Conservation (phyloP, 2,329 filamentous ascomycete species). For the Monosporascus sp. region DNA sequence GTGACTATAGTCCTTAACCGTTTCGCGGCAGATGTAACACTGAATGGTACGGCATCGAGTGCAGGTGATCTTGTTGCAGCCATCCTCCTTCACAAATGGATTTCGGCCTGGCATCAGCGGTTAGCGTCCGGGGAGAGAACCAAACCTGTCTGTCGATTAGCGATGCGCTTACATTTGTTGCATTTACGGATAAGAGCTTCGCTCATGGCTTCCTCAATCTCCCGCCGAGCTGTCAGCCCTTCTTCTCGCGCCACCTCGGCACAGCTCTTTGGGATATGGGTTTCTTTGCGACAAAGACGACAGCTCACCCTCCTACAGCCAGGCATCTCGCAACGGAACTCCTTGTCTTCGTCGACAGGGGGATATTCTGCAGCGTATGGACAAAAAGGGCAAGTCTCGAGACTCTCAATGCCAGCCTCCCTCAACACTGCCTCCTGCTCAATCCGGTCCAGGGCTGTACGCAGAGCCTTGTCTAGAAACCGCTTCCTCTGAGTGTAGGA, state of each 20-base stretch:
- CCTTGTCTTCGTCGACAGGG: constrained; percentile 60
- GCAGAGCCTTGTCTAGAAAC: constrained; percentile 54
- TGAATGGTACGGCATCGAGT: constrained; percentile 51
- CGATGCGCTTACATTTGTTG: constrained; percentile 50
- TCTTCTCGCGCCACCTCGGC: constrained; percentile 58
- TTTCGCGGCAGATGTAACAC: constrained; percentile 69
- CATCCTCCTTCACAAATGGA: constrained; percentile 72
- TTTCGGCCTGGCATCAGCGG: constrained; percentile 44
- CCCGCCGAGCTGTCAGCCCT: constrained; percentile 56
- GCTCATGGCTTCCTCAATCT: constrained; percentile 81
- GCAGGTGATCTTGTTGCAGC: constrained; percentile 83
- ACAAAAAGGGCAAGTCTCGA: constrained; percentile 77
- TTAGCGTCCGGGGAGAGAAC: background rate
- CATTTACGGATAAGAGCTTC: constrained; percentile 71
- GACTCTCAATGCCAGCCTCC: constrained; percentile 64
- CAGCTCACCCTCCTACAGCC: constrained; percentile 62
- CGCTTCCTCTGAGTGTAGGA: constrained; percentile 45
- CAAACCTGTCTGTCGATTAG: background rate
- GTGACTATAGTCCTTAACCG: constrained; percentile 58
- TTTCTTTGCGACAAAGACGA: constrained; percentile 61
- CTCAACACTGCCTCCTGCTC: constrained; percentile 66
- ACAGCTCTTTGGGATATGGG: constrained; percentile 70
- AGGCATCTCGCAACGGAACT: constrained; percentile 66
- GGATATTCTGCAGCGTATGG: constrained; percentile 71
- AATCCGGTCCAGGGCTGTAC: constrained; percentile 61